Percentiles rank a stretch among this genome's conserved stretches.
These are phyloP conservation scores for Fusarium clavum DNA, from an alignment of 2,329 filamentous ascomycete species.

Conservation along the genomic window DNA sequence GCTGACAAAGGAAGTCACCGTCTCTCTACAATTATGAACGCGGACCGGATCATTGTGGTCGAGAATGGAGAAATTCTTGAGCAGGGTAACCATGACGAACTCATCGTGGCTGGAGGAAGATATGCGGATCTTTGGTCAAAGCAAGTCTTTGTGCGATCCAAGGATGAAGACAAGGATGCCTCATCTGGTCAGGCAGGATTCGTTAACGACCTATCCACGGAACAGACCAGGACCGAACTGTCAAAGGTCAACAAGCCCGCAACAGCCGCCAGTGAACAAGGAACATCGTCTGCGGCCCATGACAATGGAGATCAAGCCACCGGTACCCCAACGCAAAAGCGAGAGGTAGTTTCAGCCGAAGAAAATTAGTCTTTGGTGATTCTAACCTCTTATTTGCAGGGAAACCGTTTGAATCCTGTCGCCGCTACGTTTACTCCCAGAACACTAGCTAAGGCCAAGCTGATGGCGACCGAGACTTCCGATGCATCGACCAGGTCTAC, in stretches of 20 bases:
- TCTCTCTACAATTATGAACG: constrained; percentile 77
- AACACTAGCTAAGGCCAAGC: constrained; percentile 35
- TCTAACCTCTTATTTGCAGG: constrained; percentile 60
- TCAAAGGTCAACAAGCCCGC: constrained; percentile 50
- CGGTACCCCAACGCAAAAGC: constrained; percentile 53
- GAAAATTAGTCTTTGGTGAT: constrained; percentile 49
- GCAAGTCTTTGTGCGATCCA: constrained; percentile 66
- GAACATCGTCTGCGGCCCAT: constrained; percentile 38
- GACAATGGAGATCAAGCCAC: constrained; percentile 43
- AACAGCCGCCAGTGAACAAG: constrained; percentile 35
- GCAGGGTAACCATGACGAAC: constrained; percentile 69
- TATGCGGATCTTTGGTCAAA: constrained; percentile 75
- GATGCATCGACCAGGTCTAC: constrained; percentile 25
- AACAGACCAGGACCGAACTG: constrained; percentile 51
- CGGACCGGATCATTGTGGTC: constrained; percentile 75
- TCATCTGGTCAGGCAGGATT: constrained; percentile 44
- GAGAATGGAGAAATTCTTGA: constrained; percentile 72
- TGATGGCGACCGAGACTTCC: constrained; percentile 23
- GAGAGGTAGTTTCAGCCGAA: constrained; percentile 63
- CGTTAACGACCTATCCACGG: constrained; percentile 54
- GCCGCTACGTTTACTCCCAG: constrained; percentile 67
- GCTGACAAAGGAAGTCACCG: constrained; percentile 63
- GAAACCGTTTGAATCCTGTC: constrained; percentile 65
- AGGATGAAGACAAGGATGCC: constrained; percentile 51
- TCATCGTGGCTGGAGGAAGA: constrained; percentile 68